Percentiles rank a stretch among this genome's conserved stretches.
Conservation (phyloP, 2,329 filamentous ascomycete species). For the Exophiala oligosperma region DNA sequence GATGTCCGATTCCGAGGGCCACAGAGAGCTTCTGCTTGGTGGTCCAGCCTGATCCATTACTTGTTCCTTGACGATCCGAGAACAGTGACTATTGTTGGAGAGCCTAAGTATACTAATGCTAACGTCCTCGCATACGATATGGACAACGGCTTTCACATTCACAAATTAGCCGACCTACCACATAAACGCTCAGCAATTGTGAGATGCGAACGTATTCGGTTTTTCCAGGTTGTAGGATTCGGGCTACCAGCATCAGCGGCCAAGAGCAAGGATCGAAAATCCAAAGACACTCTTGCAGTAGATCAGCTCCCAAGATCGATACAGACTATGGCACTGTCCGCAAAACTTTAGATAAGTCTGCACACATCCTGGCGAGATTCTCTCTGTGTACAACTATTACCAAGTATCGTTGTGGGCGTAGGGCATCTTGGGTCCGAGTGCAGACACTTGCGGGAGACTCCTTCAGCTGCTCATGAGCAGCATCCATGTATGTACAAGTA, state of each 20-base stretch:
- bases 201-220: conserved; percentile 64
- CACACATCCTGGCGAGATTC: no score
- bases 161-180: conserved; percentile 70
- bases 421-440: no score
- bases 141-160: conserved; percentile 69
- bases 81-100: conserved; percentile 56
- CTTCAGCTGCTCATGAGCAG: no score
- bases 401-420: no score
- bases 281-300: not conserved
- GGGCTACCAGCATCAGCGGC: not conserved
- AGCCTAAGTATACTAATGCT: conserved; percentile 70
- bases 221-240: conserved; percentile 59
- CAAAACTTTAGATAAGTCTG: no score
- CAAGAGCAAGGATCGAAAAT: not conserved
- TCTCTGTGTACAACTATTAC: no score
- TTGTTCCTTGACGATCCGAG: conserved; percentile 60
- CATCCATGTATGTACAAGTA: no score
- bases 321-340: not conserved
- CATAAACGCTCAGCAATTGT: conserved; percentile 71
- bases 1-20: conserved; percentile 56
- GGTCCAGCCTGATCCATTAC: conserved; percentile 59
- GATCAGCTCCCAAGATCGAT: not conserved
- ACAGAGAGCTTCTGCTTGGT: conserved; percentile 59
- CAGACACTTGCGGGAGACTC: no score
- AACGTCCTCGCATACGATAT: conserved; percentile 74